Evolutionary conservation across 176 grass and related monocot species (phyloP).

Genomic region (Ensete ventricosum): DNA sequence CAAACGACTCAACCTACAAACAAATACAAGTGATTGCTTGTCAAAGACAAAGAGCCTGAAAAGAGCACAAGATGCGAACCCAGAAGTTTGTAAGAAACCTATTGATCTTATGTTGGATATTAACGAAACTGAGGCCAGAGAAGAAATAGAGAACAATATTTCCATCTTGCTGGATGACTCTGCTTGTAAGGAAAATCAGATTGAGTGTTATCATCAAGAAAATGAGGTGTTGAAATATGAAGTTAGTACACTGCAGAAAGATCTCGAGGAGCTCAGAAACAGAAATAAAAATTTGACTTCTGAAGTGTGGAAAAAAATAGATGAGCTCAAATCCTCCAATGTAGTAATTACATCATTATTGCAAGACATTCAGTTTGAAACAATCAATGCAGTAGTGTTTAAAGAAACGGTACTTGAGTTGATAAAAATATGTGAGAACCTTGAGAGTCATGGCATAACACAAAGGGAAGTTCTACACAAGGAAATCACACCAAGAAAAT

Average conservation of each 20-base stretch:
- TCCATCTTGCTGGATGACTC: slow-evolving; percentile 1
- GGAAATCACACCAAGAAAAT: slow-evolving; percentile 64
- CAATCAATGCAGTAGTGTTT: slow-evolving; percentile 56
- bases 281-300: slow-evolving; percentile 36
- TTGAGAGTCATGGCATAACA: slow-evolving; percentile 67
- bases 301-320: not conserved
- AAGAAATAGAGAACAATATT: slow-evolving; percentile 11
- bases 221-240: slow-evolving; percentile 43
- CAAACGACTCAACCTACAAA: slow-evolving; percentile 28
- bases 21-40: slow-evolving; percentile 28
- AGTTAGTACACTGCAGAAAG: slow-evolving; percentile 38
- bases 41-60: slow-evolving; percentile 45
- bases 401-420: slow-evolving; percentile 78
- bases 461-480: slow-evolving; percentile 73
- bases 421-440: slow-evolving; percentile 50
- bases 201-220: slow-evolving; percentile 34
- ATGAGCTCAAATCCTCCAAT: slow-evolving; percentile 42
- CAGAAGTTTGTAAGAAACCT: slow-evolving; percentile 34
- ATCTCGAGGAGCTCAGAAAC: slow-evolving; percentile 36
- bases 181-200: not conserved
- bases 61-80: slow-evolving; percentile 25
- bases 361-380: slow-evolving; percentile 53
- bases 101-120: not conserved
- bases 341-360: slow-evolving; percentile 54
- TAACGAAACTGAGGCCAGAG: slow-evolving; percentile 4